A percentile compares a stretch with the other conserved stretches of the same genome.
These are phyloP conservation scores for Ambrosiella beaveri DNA, from an alignment of 2,329 filamentous ascomycete genomes.

Conservation along the genomic window DNA sequence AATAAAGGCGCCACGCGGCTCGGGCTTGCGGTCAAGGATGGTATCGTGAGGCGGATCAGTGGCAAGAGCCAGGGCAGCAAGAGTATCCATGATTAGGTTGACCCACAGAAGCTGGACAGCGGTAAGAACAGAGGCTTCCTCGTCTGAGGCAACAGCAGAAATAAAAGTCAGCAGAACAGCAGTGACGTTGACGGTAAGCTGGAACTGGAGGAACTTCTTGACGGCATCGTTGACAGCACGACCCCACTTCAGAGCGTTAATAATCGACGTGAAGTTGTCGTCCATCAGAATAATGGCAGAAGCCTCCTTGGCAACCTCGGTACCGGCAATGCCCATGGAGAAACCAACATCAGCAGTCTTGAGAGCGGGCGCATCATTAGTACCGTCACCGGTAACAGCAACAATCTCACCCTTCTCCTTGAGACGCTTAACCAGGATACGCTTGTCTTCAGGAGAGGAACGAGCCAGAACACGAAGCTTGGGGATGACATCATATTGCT, in stretches of 20 bases:
- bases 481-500: slow-evolving; percentile 52
- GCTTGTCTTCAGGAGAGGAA: slow-evolving; percentile 63
- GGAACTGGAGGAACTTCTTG: slow-evolving; percentile 60
- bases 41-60: slow-evolving; percentile 77
- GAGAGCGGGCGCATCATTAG: slow-evolving; percentile 66
- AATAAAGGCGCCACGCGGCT: slow-evolving; percentile 37
- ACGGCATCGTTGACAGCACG: slow-evolving; percentile 61
- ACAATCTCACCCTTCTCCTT: slow-evolving; percentile 62
- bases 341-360: slow-evolving; percentile 72
- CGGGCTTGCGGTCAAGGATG: slow-evolving; percentile 59
- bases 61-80: slow-evolving; percentile 73
- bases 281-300: slow-evolving; percentile 78
- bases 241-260: slow-evolving; percentile 69
- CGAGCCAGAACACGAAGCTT: slow-evolving; percentile 53
- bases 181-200: slow-evolving; percentile 80
- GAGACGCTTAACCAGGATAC: slow-evolving; percentile 51
- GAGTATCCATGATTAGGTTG: slow-evolving; percentile 94
- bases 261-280: slow-evolving; percentile 74
- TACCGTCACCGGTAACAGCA: slow-evolving; percentile 68
- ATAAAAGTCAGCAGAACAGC: slow-evolving; percentile 78
- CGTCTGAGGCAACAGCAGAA: slow-evolving; percentile 54
- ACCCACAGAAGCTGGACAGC: slow-evolving; percentile 92
- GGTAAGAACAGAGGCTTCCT: slow-evolving; percentile 60
- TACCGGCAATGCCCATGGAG: slow-evolving; percentile 71
- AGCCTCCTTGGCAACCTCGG: slow-evolving; percentile 70